These are phyloP conservation scores for Phaeosphaeria sp. DNA, from an alignment of 2,329 filamentous ascomycete genomes.

Conservation along the genomic window DNA sequence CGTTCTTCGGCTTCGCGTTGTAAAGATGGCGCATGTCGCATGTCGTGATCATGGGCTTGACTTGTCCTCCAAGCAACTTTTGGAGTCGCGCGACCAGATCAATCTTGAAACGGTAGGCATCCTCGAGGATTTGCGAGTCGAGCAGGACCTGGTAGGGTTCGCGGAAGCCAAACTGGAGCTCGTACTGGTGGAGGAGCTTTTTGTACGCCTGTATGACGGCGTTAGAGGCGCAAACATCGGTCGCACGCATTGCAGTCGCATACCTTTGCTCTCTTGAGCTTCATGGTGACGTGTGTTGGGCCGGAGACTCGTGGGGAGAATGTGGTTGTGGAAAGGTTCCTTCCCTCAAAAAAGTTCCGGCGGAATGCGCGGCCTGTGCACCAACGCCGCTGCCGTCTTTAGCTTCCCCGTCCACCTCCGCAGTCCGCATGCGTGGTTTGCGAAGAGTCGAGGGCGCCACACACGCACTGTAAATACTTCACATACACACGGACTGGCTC, in stretches of 20 bases:
- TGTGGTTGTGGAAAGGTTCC: slow-evolving; percentile 13
- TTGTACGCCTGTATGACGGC: slow-evolving; percentile 73
- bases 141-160: slow-evolving; percentile 85
- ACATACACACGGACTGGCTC: background rate
- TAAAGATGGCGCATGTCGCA: slow-evolving; percentile 84
- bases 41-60: slow-evolving; percentile 86
- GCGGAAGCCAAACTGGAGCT: slow-evolving; percentile 85
- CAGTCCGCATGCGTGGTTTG: slow-evolving; percentile 1
- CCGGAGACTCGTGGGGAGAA: slow-evolving; percentile 11
- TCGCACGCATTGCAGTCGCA: background rate
- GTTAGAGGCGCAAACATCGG: background rate
- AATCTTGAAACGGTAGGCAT: slow-evolving; percentile 87
- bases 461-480: slow-evolving; percentile 5
- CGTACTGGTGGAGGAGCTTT: slow-evolving; percentile 94
- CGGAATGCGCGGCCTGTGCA: slow-evolving; percentile 3
- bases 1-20: slow-evolving; percentile 61
- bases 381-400: slow-evolving; percentile 8
- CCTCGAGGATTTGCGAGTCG: slow-evolving; percentile 83
- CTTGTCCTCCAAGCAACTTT: slow-evolving; percentile 83
- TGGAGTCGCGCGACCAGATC: slow-evolving; percentile 77
- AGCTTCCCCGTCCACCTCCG: slow-evolving; percentile 9
- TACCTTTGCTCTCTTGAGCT: slow-evolving; percentile 44
- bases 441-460: background rate
- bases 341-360: background rate
- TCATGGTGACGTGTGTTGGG: slow-evolving; percentile 28